Evolutionary conservation across 1,284 basidiomycete species (phyloP), one percentile per base, ranked within the genome.

Genomic region (Ustilago esculenta): DNA sequence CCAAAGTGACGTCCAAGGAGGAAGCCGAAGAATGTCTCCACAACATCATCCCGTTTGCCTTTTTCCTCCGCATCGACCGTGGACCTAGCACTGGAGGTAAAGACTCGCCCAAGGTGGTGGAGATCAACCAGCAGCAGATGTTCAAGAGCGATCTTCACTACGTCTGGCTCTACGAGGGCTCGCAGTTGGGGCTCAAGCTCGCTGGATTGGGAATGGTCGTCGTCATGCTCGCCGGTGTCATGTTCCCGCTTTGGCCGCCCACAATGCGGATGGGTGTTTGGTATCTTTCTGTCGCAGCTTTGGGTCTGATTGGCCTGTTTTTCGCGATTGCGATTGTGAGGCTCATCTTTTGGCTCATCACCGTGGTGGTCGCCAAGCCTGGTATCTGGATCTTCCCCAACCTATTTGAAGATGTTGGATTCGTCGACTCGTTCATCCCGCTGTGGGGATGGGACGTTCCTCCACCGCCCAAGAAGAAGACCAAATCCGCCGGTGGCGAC

Each of bases 381-480:
- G 96, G 95, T 30, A 96, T 98, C 61, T 99, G 95, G 95, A 90
- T 98, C 85, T 99, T 98, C 86, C 95, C 96, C 0, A 92, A 97
- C 81, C 85, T 99, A 41, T 98, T 98, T 77, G 95, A 95, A 29
- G 95, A 98, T 81, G 96, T 98, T 55, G 95, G 96, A 82, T 96
- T 98, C 82, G 95, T 98, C 80, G 95, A 98, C 57, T 97, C 94
- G 0, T 99, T 98, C 83, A 93, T 96, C 75, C 96, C 95, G 12
- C 83, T 92, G 6, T 99, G 93, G 92, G 94, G 92, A 72, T 99
- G 94, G 93, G 95, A 98, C 81, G 78, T 94, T 46, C 92, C 94
- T 12, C 77, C 83, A n/a, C 72, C 77, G 15, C 50, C 59, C 11
- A 71, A 73, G 53, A 75, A 75, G 66, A 75, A 73, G 65, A 92